These are phyloP conservation scores for Arctium minus DNA, from an alignment of 129 eudicot genomes.

Conservation along the genomic window DNA sequence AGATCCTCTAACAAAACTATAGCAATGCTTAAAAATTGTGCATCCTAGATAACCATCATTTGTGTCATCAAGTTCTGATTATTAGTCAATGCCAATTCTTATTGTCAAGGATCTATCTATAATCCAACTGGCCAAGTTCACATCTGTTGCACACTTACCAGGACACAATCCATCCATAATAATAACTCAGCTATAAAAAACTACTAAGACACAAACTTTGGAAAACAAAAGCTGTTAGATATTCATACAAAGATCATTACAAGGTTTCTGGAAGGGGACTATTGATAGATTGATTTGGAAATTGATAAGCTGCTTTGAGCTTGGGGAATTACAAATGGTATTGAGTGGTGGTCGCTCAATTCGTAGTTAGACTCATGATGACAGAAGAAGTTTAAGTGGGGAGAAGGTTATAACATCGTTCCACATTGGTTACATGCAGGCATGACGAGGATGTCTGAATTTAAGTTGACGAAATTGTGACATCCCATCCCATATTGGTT, in stretches of 20 bases:
- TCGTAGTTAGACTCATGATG: too few relatives aligned
- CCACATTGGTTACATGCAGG: too few relatives aligned
- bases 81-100: not conserved
- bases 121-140: not conserved
- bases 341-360: not conserved
- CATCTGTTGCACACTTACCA: not conserved
- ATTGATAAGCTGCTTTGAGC: not conserved
- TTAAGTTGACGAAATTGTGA: too few relatives aligned
- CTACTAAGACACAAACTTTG: not conserved
- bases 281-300: not conserved
- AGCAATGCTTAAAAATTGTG: not conserved
- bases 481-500: too few relatives aligned
- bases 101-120: not conserved
- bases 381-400: too few relatives aligned
- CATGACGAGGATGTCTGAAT: too few relatives aligned
- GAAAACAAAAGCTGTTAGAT: not conserved
- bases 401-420: too few relatives aligned
- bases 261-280: not conserved
- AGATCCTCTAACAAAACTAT: not conserved
- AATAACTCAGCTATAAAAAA: not conserved
- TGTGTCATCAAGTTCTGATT: not conserved
- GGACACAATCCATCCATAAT: not conserved
- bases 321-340: not conserved
- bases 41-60: slow-evolving; percentile 15
- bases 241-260: not conserved